Base-by-base conservation (phyloP, 2,329 filamentous ascomycete genomes). In the Fusarium verticillioides region DNA sequence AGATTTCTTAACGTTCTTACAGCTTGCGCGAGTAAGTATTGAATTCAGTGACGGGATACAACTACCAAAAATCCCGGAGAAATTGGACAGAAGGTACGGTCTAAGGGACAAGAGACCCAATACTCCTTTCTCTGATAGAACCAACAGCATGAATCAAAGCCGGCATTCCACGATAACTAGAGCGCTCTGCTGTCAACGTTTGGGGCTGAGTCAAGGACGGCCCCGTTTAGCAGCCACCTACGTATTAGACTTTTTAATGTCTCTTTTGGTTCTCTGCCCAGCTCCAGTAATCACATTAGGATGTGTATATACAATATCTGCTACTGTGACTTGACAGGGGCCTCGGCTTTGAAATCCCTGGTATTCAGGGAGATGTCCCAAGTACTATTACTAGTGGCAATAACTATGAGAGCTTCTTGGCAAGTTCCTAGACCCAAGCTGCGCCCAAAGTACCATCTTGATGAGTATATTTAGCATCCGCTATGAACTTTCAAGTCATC, bases 171-270 rank as follows among this genome's bases (percentile, higher is more conserved):
- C 28, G 19, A 19, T 39, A 13, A 34, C n/a, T 39, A 12, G 15
- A 16, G 50, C 19, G 4, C 19, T 28, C 50, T 28, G 13, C 18
- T 39, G 23, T 39, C 34, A 12, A 39, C 13, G 50, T 28, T 18
- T 53, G 23, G 10, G 50, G 50, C 50, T 37, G 23, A 53, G 34
- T 53, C 50, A 53, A 53, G 18, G 23, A 28, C 39, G 28, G n/a
- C 18, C 12, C 19, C 13, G 34, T 9, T 11, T 28, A 28, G 9
- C 18, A 26, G 34, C 50, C 50, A 53, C 50, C 23, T 28, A 39
- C 50, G 50, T 53, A 39, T 39, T 53, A 39, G 50, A 53, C 50
- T 39, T 53, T 53, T 28, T 5, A 5, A 12, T 34, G 18, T 28
- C 7, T 28, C 7, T n/a, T 39, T 37, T 28, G 6, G 12, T 21